Base-by-base conservation (phyloP, 2,329 filamentous ascomycete species). In the Raffaelea albimanens region DNA sequence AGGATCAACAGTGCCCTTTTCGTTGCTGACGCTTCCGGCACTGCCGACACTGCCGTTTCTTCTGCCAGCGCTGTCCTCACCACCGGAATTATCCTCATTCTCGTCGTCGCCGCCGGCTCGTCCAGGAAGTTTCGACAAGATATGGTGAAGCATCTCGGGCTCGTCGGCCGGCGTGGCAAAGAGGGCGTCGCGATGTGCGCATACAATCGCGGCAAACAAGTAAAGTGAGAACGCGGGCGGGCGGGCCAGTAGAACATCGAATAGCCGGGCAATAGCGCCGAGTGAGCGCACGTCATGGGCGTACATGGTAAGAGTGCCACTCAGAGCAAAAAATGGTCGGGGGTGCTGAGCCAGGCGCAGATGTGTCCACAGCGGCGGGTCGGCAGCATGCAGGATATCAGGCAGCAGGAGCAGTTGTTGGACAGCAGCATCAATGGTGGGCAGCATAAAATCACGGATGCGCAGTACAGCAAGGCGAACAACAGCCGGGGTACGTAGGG, bases 381-480 rank as follows among this genome's bases (percentile, higher is more conserved):
- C 88, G 21, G 82, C 83, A 33, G 73, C 74, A 53, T 76, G 70
- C 22, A 98, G 71, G 48, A 98, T 85, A 48, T 87, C 80, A 7
- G 89, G 90, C 47, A 98, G 82, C 13, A 98, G 76, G 36, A 81
- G 78, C n/a, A 98, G 79, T 64, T 98, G 93, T 47, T 82, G 75
- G 43, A 94, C 72, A 20, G 90, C 87, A 3, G 89, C 87, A 14
- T 79, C 72, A 40, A 98, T 78, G 38, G 81, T 87, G 9, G 91
- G 90, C 11, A 98, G 80, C 93, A 98, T 96, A 64, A 96, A 98
- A 67, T 98, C 93, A 52, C 93, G 82, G 61, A 98, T 96, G 46
- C 89, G 85, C 40, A 97, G 76, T 29, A 90, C 73, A 3, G 90
- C 95, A 50, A 98, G 80, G n/a, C 86, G 84, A 31, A 85, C 76